phyloP scores from a whole-genome alignment of 345 rosid genomes.

The Pistacia integerrima region DNA sequence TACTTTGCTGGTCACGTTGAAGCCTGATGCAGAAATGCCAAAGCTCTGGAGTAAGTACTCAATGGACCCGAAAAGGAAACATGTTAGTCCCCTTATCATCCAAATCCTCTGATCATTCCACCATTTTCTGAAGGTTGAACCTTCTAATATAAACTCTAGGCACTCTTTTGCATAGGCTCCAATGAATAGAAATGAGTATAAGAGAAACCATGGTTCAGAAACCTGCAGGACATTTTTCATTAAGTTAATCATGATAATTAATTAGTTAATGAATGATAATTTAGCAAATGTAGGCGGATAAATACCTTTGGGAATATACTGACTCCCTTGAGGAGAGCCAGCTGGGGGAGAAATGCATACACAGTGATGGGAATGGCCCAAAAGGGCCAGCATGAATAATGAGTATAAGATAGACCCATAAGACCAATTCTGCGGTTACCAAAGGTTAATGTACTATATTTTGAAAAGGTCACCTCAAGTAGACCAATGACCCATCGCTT shows the following conservation, averaged over 20 bases:
- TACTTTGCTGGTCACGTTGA: slow-evolving; percentile 64
- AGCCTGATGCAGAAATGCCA: slow-evolving; percentile 49
- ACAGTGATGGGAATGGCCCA: slow-evolving; percentile 47
- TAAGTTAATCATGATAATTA: not conserved
- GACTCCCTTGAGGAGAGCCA: slow-evolving; percentile 51
- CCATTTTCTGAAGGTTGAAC: slow-evolving; percentile 58
- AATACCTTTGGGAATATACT: slow-evolving; percentile 58
- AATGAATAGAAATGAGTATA: slow-evolving; percentile 58
- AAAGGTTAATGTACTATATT: slow-evolving; percentile 43
- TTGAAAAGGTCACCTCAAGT: slow-evolving; percentile 45
- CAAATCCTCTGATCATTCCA: slow-evolving; percentile 77
- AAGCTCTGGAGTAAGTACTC: slow-evolving; percentile 50
- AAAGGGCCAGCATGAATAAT: slow-evolving; percentile 48
- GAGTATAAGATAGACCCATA: slow-evolving; percentile 39
- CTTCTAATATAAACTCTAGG: slow-evolving; percentile 39
- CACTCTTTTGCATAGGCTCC: slow-evolving; percentile 65
- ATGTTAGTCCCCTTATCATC: slow-evolving; percentile 49
- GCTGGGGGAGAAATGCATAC: slow-evolving; percentile 67
- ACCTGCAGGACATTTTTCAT: slow-evolving; percentile 32
- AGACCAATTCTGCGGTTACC: slow-evolving; percentile 48
- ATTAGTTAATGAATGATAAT: not conserved
- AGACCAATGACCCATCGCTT: slow-evolving; percentile 77
- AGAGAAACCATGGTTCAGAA: slow-evolving; percentile 59
- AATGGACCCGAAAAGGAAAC: slow-evolving; percentile 37
- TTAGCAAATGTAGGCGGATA: not conserved